Evolutionary conservation across 257 asterid species (phyloP).

Genomic region (Scutellaria baicalensis): DNA sequence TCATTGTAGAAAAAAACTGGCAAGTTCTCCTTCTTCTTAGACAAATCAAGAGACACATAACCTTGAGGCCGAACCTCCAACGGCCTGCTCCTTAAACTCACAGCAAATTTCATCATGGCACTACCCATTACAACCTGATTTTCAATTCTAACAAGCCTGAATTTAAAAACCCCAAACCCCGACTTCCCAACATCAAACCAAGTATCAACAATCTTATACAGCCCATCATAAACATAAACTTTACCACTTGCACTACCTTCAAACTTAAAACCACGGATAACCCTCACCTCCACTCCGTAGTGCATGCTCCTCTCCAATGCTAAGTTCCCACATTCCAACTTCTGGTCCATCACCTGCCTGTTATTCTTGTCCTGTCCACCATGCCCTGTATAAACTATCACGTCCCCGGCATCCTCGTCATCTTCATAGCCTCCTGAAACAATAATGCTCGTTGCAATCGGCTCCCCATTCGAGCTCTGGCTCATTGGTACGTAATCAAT

Average conservation of each 20-base stretch:
- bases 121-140: constrained; percentile 81
- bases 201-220: constrained; percentile 50
- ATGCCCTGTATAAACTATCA: constrained; percentile 82
- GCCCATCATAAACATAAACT: constrained; percentile 82
- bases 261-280: constrained; percentile 71
- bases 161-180: constrained; percentile 75
- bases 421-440: constrained; percentile 95
- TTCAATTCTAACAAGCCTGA: constrained; percentile 54
- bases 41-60: constrained; percentile 63
- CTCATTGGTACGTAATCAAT: constrained; percentile 65
- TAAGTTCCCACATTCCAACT: constrained; percentile 72
- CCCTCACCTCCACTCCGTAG: constrained; percentile 79
- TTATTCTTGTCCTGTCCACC: constrained; percentile 78
- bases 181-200: constrained; percentile 85
- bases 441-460: constrained; percentile 82
- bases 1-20: constrained; percentile 68
- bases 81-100: constrained; percentile 39
- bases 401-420: constrained; percentile 77
- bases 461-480: constrained; percentile 82
- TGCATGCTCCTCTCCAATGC: constrained; percentile 83
- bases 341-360: constrained; percentile 70
- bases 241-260: constrained; percentile 68
- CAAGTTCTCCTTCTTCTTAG: constrained; percentile 50
- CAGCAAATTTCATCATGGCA: constrained; percentile 44
- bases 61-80: constrained; percentile 56